Base-by-base conservation (phyloP, 2,329 filamentous ascomycete genomes). In the Colletotrichum sidae region DNA sequence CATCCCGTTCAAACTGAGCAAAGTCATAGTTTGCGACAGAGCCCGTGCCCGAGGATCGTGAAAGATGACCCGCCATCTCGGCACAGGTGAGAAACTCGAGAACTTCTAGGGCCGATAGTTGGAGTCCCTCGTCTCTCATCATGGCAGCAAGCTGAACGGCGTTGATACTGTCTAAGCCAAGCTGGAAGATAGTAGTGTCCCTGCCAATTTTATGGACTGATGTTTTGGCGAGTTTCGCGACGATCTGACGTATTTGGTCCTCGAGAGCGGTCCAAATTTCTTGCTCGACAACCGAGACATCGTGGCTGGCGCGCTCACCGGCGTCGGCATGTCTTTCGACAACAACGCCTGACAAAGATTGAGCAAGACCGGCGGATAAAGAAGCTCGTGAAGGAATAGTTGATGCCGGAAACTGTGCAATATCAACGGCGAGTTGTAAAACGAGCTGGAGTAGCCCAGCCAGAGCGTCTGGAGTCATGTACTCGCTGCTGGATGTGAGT, bases 111-210 rank as follows among this genome's bases (percentile, higher is more conserved):
- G 92, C 89, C 1, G 88, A 87, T 0, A 94, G 77, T 1, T 75
- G 72, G 44, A 88, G 79, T 0, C 88, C 89, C 15, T 83, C 72
- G 44, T 83, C 85, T 15, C 90, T 87, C 13, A 97, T 80, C 34
- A 84, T 79, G 1, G 87, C 84, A 1, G 93, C 92, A 9, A 97
- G 82, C 72, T 97, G 94, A 6, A 90, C 85, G 0, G 93, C 92
- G 66, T 91, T 94, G 72, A 98, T 96, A 74, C 94, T 97, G 76
- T 97, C 94, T 4, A 97, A 80, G 0, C 95, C 95, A n/a, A 97
- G 86, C 63, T 91, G 89, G 71, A 95, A 97, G 53, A 98, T 93
- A 0, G 92, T 93, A 0, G 88, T 93, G 9, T 84, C 74, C 11
- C 82, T 83, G 4, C 74, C 71, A 51, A 97, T 89, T 0, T 46